A percentile compares a stretch with the other conserved stretches of the same genome.
These are phyloP conservation scores for Solanum hybrid DNA, from an alignment of 305 asterid genomes.

Conservation along the genomic window DNA sequence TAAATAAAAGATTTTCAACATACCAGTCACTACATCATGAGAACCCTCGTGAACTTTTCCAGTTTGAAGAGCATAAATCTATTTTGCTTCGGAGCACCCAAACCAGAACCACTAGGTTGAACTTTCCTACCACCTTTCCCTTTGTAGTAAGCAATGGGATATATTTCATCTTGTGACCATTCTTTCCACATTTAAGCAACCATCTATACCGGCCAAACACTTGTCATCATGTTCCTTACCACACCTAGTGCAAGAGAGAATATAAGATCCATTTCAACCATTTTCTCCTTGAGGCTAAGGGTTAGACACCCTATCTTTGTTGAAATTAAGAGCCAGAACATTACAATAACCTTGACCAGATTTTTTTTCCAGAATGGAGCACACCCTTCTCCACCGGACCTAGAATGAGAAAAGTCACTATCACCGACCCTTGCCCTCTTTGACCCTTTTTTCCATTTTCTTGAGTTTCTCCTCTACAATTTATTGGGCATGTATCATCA, in stretches of 20 bases:
- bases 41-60: not conserved
- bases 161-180: too few relatives aligned
- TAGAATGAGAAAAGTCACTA: too few relatives aligned
- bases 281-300: too few relatives aligned
- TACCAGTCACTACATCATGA: not conserved
- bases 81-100: not conserved
- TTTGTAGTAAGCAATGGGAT: not conserved
- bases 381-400: too few relatives aligned
- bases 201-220: not conserved
- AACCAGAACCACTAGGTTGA: not conserved
- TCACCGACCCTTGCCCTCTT: too few relatives aligned
- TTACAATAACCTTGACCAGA: too few relatives aligned
- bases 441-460: not conserved
- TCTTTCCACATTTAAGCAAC: not conserved
- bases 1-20: too few relatives aligned
- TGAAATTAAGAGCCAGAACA: too few relatives aligned
- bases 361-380: too few relatives aligned
- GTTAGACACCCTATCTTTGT: too few relatives aligned
- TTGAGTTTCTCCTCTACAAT: not conserved
- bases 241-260: not conserved
- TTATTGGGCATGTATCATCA: not conserved
- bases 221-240: not conserved
- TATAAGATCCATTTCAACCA: not conserved
- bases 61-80: not conserved
- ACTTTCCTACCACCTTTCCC: not conserved